Conservation (phyloP, 495 filamentous ascomycete genomes). For the Xylaria venustula region DNA sequence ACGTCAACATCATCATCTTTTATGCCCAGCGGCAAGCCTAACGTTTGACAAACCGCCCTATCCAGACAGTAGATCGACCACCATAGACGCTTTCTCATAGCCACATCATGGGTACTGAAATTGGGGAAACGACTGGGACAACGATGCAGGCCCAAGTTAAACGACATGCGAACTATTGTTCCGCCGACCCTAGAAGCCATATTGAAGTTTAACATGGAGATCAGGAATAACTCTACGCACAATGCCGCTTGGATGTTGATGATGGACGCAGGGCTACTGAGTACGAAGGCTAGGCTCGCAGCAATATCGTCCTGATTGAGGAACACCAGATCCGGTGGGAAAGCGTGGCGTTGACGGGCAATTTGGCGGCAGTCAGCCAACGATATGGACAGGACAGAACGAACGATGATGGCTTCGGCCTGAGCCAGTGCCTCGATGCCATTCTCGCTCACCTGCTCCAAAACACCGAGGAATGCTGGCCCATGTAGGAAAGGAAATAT, state of each 20-base stretch:
- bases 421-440: constrained; percentile 23
- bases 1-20: constrained; percentile 54
- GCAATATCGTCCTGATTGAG: constrained; percentile 10
- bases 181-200: constrained; percentile 49
- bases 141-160: constrained; percentile 49
- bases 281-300: constrained; percentile 36
- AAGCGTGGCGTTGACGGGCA: constrained; percentile 19
- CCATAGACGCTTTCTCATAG: constrained; percentile 46
- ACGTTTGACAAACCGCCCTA: constrained; percentile 47
- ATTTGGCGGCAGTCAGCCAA: constrained; percentile 26
- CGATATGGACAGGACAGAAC: constrained; percentile 48
- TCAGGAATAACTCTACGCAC: constrained; percentile 44
- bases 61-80: constrained; percentile 54
- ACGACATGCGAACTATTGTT: constrained; percentile 45
- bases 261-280: constrained; percentile 40
- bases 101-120: constrained; percentile 36
- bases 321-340: constrained; percentile 36
- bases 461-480: constrained; percentile 37
- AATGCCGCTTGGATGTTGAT: constrained; percentile 44
- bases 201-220: constrained; percentile 47
- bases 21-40: constrained; percentile 51
- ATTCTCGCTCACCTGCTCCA: constrained; percentile 30
- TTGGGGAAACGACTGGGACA: constrained; percentile 45
- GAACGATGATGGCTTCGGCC: constrained; percentile 38
- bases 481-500: constrained; percentile 48